Evolutionary conservation across 305 asterid genomes (phyloP).

Genomic region (Rubia peregrina): DNA sequence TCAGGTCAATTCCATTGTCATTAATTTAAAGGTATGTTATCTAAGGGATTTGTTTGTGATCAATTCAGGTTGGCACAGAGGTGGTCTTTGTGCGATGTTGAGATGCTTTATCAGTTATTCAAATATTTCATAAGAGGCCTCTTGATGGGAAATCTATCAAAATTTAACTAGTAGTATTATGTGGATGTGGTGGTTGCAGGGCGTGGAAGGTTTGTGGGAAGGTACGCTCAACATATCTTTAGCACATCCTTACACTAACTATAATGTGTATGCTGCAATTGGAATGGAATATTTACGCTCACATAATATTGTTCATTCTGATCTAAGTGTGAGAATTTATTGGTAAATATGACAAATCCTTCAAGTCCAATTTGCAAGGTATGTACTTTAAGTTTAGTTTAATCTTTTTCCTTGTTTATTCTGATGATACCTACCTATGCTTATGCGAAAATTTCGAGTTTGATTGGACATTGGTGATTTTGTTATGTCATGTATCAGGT

Average conservation of each 20-base stretch:
- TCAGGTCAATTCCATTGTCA: not conserved
- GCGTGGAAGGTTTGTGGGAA: slow-evolving; percentile 8
- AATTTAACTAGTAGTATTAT: slow-evolving; percentile 27
- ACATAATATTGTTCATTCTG: slow-evolving; percentile 85
- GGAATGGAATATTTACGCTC: slow-evolving; percentile 94
- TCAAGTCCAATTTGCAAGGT: slow-evolving; percentile 91
- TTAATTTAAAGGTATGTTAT: not conserved
- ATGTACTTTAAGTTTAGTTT: slow-evolving; percentile 10
- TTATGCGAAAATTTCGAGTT: slow-evolving; percentile 2
- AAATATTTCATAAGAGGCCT: slow-evolving; percentile 24
- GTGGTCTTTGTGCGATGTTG: slow-evolving; percentile 31
- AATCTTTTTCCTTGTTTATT: not conserved
- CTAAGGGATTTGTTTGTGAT: slow-evolving; percentile 6
- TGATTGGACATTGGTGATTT: slow-evolving; percentile 7
- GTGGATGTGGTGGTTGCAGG: slow-evolving; percentile 15
- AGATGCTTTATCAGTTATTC: slow-evolving; percentile 43
- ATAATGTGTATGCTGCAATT: slow-evolving; percentile 67
- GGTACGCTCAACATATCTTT: slow-evolving; percentile 11
- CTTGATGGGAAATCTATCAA: slow-evolving; percentile 43
- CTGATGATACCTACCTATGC: slow-evolving; percentile 1
- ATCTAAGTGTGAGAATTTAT: slow-evolving; percentile 87
- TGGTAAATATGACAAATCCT: slow-evolving; percentile 83
- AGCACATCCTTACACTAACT: not conserved
- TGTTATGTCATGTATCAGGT: slow-evolving; percentile 11
- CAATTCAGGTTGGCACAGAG: slow-evolving; percentile 43